Evolutionary conservation across 2,329 filamentous ascomycete species (phyloP).

Genomic region (Aspergillus bombycis): DNA sequence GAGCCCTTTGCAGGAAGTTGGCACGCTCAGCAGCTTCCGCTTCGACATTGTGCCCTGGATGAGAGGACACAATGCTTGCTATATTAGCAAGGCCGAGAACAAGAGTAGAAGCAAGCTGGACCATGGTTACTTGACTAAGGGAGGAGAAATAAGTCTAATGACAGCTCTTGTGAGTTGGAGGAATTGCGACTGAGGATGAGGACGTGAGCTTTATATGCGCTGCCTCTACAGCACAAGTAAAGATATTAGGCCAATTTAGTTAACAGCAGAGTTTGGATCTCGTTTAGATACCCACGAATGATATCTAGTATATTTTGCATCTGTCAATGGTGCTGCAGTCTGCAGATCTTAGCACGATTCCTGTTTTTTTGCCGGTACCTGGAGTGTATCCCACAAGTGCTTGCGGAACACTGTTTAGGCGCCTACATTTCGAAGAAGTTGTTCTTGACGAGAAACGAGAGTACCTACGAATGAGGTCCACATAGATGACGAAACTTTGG

Average conservation of each 20-base stretch:
- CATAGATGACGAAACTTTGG: neutral
- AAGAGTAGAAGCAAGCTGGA: constrained; percentile 24
- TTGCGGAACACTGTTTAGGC: neutral
- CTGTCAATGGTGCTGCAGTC: neutral
- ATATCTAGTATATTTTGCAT: neutral
- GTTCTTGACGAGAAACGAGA: neutral
- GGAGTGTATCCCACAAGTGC: neutral
- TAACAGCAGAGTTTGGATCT: neutral
- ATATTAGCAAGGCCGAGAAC: constrained; percentile 29
- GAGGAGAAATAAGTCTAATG: neutral
- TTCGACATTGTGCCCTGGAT: constrained; percentile 55
- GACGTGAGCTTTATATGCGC: neutral
- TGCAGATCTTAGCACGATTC: too few relatives aligned
- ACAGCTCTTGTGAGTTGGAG: neutral
- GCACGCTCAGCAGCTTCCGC: constrained; percentile 56
- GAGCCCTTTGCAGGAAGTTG: constrained; percentile 46
- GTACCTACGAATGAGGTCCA: neutral
- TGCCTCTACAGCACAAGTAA: neutral
- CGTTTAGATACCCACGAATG: neutral
- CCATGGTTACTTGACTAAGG: constrained; percentile 11
- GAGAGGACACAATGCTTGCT: constrained; percentile 39
- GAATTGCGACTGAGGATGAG: neutral
- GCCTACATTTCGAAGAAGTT: neutral
- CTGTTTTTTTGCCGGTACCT: neutral
- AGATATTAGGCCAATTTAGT: neutral